Percentiles rank a stretch among this genome's conserved stretches.
Evolutionary conservation across 1,284 basidiomycete species (phyloP).

Genomic region (Moesziomyces sp.): DNA sequence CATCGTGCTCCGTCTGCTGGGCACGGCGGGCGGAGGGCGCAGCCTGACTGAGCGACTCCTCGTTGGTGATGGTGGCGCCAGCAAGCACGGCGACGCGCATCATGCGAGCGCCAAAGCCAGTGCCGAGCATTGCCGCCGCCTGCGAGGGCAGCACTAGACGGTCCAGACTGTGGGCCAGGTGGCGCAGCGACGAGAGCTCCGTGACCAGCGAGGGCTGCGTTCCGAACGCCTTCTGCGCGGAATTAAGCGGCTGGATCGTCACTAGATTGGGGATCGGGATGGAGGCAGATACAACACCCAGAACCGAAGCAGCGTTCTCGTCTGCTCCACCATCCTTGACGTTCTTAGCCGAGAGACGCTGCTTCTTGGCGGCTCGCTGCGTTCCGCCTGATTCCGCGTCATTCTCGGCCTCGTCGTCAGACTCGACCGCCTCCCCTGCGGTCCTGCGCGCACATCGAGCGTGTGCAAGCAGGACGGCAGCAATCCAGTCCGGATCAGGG

Average conservation of each 20-base stretch:
- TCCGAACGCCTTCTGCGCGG: constrained; percentile 38
- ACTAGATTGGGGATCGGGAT: constrained; percentile 43
- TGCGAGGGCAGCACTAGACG: constrained; percentile 47
- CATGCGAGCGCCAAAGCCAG: constrained; percentile 33
- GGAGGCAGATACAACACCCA: constrained; percentile 5
- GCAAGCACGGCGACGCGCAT: constrained; percentile 47
- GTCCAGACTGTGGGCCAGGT: constrained; percentile 47
- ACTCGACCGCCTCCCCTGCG: constrained; percentile 29
- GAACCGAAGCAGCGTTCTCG: constrained; percentile 11
- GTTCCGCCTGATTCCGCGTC: background rate
- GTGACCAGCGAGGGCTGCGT: constrained; percentile 40
- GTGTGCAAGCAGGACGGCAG: constrained; percentile 30
- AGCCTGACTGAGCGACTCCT: constrained; percentile 44
- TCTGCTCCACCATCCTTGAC: constrained; percentile 14
- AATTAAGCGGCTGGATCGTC: constrained; percentile 43
- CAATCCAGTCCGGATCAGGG: constrained; percentile 46
- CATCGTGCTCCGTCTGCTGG: constrained; percentile 33
- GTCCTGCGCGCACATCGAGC: constrained; percentile 27
- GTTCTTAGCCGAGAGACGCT: constrained; percentile 18
- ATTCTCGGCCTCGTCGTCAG: constrained; percentile 25
- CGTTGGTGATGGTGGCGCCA: constrained; percentile 44
- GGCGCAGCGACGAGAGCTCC: constrained; percentile 49
- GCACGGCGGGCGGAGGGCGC: constrained; percentile 21
- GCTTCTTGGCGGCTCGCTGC: constrained; percentile 18
- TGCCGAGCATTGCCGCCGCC: constrained; percentile 45